Conservation (phyloP, 176 grass and related monocot species). For the Eleusine coracana region DNA sequence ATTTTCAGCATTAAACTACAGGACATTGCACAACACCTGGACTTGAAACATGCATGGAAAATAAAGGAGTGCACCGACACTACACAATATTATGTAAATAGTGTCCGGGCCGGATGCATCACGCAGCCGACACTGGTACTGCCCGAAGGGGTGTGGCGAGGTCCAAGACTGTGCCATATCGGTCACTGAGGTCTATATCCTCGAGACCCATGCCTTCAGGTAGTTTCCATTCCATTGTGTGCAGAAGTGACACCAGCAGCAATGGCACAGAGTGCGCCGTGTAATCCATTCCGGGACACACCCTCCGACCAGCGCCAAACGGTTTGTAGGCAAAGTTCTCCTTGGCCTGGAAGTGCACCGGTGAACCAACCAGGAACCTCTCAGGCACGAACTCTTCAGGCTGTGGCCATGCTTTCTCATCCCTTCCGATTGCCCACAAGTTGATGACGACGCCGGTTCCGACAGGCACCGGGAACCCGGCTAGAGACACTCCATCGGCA, state of each 20-base stretch:
- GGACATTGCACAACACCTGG: too few relatives aligned
- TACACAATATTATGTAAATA: neutral
- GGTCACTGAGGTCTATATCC: neutral
- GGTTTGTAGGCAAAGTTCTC: neutral
- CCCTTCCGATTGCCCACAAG: constrained; percentile 40
- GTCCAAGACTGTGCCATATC: constrained; percentile 29
- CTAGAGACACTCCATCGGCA: neutral
- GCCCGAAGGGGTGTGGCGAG: neutral
- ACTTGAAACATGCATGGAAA: too few relatives aligned
- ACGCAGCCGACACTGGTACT: neutral
- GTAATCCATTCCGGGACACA: constrained; percentile 30
- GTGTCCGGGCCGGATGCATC: neutral
- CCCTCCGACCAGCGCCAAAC: constrained; percentile 9
- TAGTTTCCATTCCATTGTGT: neutral
- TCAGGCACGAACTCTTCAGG: constrained; percentile 15
- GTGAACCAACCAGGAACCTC: neutral
- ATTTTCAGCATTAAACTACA: too few relatives aligned
- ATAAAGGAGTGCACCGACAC: too few relatives aligned
- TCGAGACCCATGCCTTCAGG: neutral
- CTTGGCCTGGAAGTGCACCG: neutral
- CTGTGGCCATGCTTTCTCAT: neutral
- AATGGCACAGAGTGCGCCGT: neutral
- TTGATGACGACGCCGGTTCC: constrained; percentile 20
- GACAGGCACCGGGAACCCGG: neutral
- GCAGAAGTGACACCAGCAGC: constrained; percentile 14